Conservation (phyloP, 345 rosid genomes). For the Linum tenue region DNA sequence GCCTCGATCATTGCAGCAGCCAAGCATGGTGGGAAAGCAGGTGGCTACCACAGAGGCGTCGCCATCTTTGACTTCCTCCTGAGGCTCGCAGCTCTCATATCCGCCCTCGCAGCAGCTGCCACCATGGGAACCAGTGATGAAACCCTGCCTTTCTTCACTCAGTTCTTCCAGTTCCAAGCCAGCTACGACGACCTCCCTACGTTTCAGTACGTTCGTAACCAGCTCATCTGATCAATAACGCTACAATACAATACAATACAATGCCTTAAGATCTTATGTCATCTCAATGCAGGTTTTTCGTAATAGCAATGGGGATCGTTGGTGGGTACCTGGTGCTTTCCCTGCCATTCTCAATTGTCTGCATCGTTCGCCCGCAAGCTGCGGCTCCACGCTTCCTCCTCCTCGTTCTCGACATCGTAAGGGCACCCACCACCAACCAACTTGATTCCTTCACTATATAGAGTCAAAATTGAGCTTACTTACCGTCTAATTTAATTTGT, state of each 20-base stretch:
- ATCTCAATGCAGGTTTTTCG: slow-evolving; percentile 46
- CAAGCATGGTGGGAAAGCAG: slow-evolving; percentile 13
- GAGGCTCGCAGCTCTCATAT: slow-evolving; percentile 45
- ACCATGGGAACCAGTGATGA: slow-evolving; percentile 59
- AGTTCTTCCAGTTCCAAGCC: slow-evolving; percentile 85
- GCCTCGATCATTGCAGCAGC: slow-evolving; percentile 28
- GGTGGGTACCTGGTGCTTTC: slow-evolving; percentile 43
- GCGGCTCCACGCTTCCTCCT: slow-evolving; percentile 34
- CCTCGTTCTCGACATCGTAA: slow-evolving; percentile 34
- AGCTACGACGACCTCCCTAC: slow-evolving; percentile 64
- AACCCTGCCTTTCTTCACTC: slow-evolving; percentile 83
- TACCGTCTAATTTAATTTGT: not conserved
- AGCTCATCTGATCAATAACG: no score
- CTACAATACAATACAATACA: no score
- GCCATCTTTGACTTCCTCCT: slow-evolving; percentile 64
- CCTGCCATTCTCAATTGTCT: slow-evolving; percentile 43
- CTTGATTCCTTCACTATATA: no score
- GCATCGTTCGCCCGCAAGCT: slow-evolving; percentile 37
- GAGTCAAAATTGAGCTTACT: no score
- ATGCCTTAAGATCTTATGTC: no score
- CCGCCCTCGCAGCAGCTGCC: slow-evolving; percentile 45
- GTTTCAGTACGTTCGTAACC: slow-evolving; percentile 33
- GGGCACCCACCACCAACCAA: not conserved
- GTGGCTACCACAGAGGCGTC: slow-evolving; percentile 43
- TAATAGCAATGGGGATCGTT: slow-evolving; percentile 26